phyloP scores from a whole-genome alignment of 768 basidiomycete genomes.

The Tremella mesenterica region DNA sequence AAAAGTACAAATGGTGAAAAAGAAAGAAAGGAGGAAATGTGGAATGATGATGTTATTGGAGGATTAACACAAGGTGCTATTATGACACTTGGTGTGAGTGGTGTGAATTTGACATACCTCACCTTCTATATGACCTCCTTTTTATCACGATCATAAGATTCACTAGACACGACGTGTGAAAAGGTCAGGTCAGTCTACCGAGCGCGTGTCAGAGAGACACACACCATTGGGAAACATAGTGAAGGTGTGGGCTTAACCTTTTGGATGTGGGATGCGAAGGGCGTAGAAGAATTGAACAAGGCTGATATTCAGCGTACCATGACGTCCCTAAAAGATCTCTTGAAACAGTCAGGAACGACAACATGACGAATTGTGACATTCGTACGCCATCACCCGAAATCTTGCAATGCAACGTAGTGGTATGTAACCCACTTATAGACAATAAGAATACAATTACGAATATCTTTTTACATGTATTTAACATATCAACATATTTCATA shows the following conservation, averaged over 20 bases:
- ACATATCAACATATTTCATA: too few relatives aligned
- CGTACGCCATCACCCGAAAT: too few relatives aligned
- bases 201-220: not conserved
- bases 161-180: not conserved
- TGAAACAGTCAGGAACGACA: too few relatives aligned
- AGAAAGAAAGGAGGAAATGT: slow-evolving; percentile 25
- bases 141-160: not conserved
- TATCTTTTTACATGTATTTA: too few relatives aligned
- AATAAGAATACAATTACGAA: too few relatives aligned
- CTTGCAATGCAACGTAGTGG: too few relatives aligned
- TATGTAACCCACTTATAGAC: too few relatives aligned
- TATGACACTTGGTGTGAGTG: slow-evolving; percentile 24
- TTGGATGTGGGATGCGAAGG: not conserved
- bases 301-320: slow-evolving; percentile 10
- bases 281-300: not conserved
- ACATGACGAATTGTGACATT: too few relatives aligned
- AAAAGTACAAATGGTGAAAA: slow-evolving; percentile 49
- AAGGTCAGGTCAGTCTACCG: not conserved
- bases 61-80: slow-evolving; percentile 29
- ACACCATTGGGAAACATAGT: too few relatives aligned
- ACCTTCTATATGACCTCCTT: not conserved
- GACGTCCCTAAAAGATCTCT: slow-evolving; percentile 4
- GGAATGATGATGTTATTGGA: slow-evolving; percentile 34
- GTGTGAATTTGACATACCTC: not conserved
- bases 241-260: not conserved